Evolutionary conservation across 306 rosid species (phyloP).

Genomic region (Casuarina equisetifolia): DNA sequence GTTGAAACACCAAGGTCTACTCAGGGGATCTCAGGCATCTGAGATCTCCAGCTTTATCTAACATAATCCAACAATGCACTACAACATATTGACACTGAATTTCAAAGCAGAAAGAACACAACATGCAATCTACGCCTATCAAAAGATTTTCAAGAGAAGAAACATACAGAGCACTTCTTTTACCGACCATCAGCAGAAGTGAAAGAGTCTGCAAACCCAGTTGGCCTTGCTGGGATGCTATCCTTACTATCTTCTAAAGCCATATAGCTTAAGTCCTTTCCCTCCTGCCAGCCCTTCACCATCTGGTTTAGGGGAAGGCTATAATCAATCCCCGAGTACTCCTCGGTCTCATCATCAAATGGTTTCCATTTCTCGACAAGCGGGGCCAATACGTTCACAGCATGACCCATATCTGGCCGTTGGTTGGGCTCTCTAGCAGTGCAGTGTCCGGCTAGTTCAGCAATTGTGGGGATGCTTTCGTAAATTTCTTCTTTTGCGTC

Average conservation of each 20-base stretch:
- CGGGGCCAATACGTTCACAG: conserved; percentile 76
- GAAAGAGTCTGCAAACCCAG: conserved; percentile 93
- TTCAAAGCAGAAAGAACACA: conserved; percentile 36
- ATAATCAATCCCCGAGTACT: conserved; percentile 85
- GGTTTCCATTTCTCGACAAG: conserved; percentile 99
- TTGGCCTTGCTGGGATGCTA: conserved; percentile 93
- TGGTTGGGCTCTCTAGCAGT: conserved; percentile 90
- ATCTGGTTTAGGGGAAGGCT: conserved; percentile 91
- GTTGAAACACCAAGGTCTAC: conserved; percentile 42
- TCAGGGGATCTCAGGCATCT: conserved; percentile 35
- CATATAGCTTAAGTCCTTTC: conserved; percentile 65
- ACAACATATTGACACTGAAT: conserved; percentile 33
- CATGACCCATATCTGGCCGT: conserved; percentile 96
- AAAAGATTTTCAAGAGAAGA: conserved; percentile 10
- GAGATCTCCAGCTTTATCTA: conserved; percentile 44
- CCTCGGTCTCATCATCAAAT: conserved; percentile 65
- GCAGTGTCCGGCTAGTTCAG: conserved; percentile 97
- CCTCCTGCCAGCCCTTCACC: conserved; percentile 99
- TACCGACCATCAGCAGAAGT: conserved; percentile 95
- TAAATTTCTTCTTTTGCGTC: conserved; percentile 73
- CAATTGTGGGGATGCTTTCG: conserved; percentile 60
- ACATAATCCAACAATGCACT: conserved; percentile 28
- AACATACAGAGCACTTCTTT: conserved; percentile 44
- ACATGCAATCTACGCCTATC: conserved; percentile 58
- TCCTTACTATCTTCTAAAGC: conserved; percentile 85